Percentiles rank a stretch among this genome's conserved stretches.
Conservation (phyloP, 73 alveolate species). For the Tetrahymena borealis region DNA sequence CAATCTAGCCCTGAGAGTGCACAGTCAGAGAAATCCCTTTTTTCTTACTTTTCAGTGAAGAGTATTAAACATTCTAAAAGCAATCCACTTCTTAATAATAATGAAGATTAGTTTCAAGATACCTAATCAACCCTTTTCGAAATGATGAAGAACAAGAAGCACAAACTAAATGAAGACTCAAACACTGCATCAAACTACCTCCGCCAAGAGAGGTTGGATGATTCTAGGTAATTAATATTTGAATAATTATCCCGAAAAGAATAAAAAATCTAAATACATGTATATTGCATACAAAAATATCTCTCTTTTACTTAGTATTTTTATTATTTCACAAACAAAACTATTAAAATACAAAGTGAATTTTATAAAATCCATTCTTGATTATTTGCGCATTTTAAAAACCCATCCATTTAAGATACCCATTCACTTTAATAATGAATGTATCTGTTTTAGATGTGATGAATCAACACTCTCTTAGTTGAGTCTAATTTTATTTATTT, state of each 20-base stretch:
- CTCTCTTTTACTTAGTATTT: neutral
- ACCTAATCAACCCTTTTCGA: neutral
- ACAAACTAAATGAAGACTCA: neutral
- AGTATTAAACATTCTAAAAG: neutral
- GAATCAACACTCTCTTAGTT: too few species aligned
- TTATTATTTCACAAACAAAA: too few species aligned
- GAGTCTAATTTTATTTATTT: too few species aligned
- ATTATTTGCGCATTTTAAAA: too few species aligned
- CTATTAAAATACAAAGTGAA: too few species aligned
- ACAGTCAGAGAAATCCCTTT: neutral
- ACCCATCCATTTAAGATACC: too few species aligned
- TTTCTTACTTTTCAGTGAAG: neutral
- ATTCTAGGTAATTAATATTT: neutral
- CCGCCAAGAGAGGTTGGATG: neutral
- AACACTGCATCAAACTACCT: neutral
- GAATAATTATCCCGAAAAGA: neutral
- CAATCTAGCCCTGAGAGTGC: neutral
- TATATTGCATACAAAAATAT: neutral
- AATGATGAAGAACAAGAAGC: neutral
- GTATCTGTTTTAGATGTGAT: too few species aligned
- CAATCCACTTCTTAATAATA: neutral
- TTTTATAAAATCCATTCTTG: too few species aligned
- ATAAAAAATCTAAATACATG: neutral
- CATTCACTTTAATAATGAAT: too few species aligned
- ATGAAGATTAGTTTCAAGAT: neutral